A percentile compares a stretch with the other conserved stretches of the same genome.
These are phyloP conservation scores for Aspergillus taichungensis DNA, from an alignment of 495 filamentous ascomycete genomes.

Conservation along the genomic window DNA sequence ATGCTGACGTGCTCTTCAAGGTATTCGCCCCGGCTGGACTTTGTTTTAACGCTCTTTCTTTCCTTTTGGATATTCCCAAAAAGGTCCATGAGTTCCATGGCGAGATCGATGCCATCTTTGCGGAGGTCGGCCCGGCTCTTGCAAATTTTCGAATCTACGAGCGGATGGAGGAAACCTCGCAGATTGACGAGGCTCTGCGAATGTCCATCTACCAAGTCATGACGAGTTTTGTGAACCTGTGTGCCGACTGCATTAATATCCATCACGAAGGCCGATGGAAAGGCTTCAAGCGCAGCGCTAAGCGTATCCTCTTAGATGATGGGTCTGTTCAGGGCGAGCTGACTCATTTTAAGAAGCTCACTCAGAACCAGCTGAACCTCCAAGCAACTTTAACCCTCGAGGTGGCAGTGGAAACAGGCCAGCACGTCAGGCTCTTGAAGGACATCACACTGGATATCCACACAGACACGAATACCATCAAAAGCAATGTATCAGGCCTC, in stretches of 20 bases:
- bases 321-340: conserved; percentile 4
- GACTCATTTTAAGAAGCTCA: conserved; percentile 7
- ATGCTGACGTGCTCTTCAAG: neutral
- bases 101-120: conserved; percentile 15
- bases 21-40: conserved; percentile 12
- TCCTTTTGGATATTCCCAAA: conserved; percentile 17
- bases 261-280: conserved; percentile 10
- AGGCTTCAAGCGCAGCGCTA: conserved; percentile 10
- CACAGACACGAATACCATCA: conserved; percentile 4
- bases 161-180: conserved; percentile 14
- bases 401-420: conserved; percentile 6
- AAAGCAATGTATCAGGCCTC: conserved; percentile 6
- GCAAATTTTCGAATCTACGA: conserved; percentile 18
- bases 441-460: conserved; percentile 3
- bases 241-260: conserved; percentile 16
- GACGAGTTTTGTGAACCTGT: conserved; percentile 18
- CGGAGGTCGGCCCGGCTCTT: conserved; percentile 11
- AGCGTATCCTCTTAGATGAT: conserved; percentile 5
- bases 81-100: conserved; percentile 14
- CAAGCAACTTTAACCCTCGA: conserved; percentile 10
- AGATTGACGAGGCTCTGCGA: conserved; percentile 12
- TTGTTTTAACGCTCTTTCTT: conserved; percentile 18
- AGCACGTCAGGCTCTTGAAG: conserved; percentile 4
- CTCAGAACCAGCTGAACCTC: conserved; percentile 4
- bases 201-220: conserved; percentile 14